These are phyloP conservation scores for Fusarium sp. DNA, from an alignment of 2,329 filamentous ascomycete genomes.

Conservation along the genomic window DNA sequence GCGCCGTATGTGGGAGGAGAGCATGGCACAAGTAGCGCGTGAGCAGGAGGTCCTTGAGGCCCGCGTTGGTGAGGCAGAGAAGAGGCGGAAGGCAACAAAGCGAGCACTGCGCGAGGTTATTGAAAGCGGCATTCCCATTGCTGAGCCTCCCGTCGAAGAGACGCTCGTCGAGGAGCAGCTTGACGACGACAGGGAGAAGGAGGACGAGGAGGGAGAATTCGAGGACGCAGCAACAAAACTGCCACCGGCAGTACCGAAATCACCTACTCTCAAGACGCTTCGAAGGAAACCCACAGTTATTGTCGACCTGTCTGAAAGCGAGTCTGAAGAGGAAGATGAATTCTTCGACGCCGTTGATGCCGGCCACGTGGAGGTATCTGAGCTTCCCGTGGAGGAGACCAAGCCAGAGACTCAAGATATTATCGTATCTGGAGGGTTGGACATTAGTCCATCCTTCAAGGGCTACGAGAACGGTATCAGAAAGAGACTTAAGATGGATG, in stretches of 20 bases:
- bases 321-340: slow-evolving; percentile 87
- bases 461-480: slow-evolving; percentile 94
- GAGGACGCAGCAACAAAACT: slow-evolving; percentile 35
- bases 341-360: slow-evolving; percentile 98
- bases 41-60: slow-evolving; percentile 94
- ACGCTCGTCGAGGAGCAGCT: slow-evolving; percentile 48
- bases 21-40: slow-evolving; percentile 94
- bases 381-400: slow-evolving; percentile 67
- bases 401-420: slow-evolving; percentile 57
- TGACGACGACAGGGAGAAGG: slow-evolving; percentile 36
- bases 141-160: slow-evolving; percentile 45
- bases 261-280: slow-evolving; percentile 48
- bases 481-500: slow-evolving; percentile 85
- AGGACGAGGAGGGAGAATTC: slow-evolving; percentile 37
- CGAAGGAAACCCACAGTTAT: slow-evolving; percentile 74
- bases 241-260: slow-evolving; percentile 16
- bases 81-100: slow-evolving; percentile 91
- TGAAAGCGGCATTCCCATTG: slow-evolving; percentile 60
- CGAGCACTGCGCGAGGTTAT: slow-evolving; percentile 88
- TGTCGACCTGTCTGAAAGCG: slow-evolving; percentile 81
- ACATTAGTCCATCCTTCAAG: slow-evolving; percentile 82
- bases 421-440: slow-evolving; percentile 58
- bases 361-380: slow-evolving; percentile 85
- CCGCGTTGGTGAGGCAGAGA: slow-evolving; percentile 87
- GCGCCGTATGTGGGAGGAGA: slow-evolving; percentile 97